phyloP scores from a whole-genome alignment of 2,329 filamentous ascomycete species.

The Colletotrichum sp. region DNA sequence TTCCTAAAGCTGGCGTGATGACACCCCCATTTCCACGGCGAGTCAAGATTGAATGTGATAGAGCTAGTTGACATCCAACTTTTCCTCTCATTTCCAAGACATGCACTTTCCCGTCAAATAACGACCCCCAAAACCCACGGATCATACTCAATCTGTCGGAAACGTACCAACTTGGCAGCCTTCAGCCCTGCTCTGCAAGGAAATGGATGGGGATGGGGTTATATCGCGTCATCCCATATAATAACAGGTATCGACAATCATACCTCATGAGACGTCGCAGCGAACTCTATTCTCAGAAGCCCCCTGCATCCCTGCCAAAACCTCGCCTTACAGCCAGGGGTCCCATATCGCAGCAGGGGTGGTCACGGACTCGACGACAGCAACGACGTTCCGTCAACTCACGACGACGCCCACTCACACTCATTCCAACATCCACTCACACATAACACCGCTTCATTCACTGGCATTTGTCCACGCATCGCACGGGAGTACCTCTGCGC shows the following conservation, averaged over 20 bases:
- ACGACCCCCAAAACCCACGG: neutral
- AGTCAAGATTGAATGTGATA: neutral
- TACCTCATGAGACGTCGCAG: slow-evolving; percentile 19
- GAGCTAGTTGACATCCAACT: neutral
- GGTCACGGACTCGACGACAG: neutral
- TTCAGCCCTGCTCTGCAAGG: neutral
- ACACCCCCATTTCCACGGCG: neutral
- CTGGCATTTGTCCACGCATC: neutral
- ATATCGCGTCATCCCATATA: neutral
- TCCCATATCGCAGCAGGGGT: neutral
- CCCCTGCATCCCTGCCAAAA: neutral
- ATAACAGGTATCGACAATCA: slow-evolving; percentile 1
- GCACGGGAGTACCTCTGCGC: neutral
- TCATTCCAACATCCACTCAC: neutral
- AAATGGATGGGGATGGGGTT: neutral
- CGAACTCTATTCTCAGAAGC: neutral
- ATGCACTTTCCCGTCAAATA: neutral
- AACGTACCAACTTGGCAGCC: neutral
- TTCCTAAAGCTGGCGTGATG: neutral
- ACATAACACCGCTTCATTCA: neutral
- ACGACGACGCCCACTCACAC: neutral
- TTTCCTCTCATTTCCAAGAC: neutral
- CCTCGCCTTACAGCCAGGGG: neutral
- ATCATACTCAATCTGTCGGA: neutral
- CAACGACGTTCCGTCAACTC: neutral